These are phyloP conservation scores for Neurospora sp. DNA, from an alignment of 495 filamentous ascomycete genomes.

Conservation along the genomic window DNA sequence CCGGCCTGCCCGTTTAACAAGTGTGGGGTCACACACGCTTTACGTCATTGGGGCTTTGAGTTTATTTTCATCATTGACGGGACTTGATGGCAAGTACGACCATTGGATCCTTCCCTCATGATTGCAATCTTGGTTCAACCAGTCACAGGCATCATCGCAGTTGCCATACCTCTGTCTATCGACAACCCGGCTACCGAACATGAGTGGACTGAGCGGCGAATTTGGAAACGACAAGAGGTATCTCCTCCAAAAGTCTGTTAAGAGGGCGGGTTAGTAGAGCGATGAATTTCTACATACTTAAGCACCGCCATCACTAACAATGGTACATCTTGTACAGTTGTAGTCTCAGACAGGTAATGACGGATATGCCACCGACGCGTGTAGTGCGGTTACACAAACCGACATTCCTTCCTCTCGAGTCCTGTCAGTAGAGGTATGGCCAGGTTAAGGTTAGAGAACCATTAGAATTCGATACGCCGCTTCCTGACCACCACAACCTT, in stretches of 20 bases:
- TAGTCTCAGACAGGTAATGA: neutral
- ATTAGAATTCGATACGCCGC: neutral
- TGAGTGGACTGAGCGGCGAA: no score
- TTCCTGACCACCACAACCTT: neutral
- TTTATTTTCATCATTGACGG: neutral
- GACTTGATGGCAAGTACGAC: neutral
- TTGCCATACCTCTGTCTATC: neutral
- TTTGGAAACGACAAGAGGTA: no score
- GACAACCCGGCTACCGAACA: neutral
- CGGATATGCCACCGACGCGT: neutral
- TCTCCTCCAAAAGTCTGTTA: no score
- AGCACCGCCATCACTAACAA: neutral
- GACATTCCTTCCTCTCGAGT: neutral
- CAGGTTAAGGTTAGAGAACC: neutral
- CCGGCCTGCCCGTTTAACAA: neutral
- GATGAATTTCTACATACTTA: no score
- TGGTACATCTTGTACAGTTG: neutral
- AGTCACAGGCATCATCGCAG: neutral
- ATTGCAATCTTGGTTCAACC: neutral
- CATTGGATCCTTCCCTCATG: neutral
- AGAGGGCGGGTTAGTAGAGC: no score
- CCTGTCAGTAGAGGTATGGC: neutral
- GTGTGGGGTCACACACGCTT: neutral
- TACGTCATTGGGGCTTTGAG: neutral
- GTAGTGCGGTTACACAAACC: neutral